These are phyloP conservation scores for Incumbomyces lentus DNA, from an alignment of 2,329 filamentous ascomycete genomes.

Conservation along the genomic window DNA sequence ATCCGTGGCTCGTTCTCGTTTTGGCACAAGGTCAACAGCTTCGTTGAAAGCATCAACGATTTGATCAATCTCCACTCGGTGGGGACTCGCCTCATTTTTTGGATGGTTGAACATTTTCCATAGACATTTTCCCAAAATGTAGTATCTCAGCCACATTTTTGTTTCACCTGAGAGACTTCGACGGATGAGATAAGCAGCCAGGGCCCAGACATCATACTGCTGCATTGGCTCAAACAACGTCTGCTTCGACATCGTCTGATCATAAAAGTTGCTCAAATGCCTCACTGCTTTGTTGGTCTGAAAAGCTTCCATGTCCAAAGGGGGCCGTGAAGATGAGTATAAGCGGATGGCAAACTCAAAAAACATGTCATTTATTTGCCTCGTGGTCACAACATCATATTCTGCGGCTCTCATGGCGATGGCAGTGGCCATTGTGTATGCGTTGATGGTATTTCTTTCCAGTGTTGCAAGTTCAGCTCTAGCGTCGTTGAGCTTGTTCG, in stretches of 20 bases:
- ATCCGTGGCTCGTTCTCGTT: slow-evolving; percentile 52
- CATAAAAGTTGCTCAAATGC: slow-evolving; percentile 47
- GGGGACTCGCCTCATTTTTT: slow-evolving; percentile 32
- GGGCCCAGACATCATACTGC: slow-evolving; percentile 54
- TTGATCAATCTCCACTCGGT: slow-evolving; percentile 29
- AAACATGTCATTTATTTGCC: slow-evolving; percentile 55
- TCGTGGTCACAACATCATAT: slow-evolving; percentile 41
- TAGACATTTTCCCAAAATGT: slow-evolving; percentile 59
- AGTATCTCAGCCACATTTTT: slow-evolving; percentile 56
- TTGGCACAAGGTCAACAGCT: slow-evolving; percentile 52
- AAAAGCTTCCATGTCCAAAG: slow-evolving; percentile 59
- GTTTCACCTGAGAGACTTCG: slow-evolving; percentile 49
- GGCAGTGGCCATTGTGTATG: slow-evolving; percentile 61
- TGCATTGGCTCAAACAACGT: slow-evolving; percentile 47
- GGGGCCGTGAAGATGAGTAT: slow-evolving; percentile 58
- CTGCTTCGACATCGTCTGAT: slow-evolving; percentile 44
- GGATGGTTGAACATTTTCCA: slow-evolving; percentile 55
- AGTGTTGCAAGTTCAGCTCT: slow-evolving; percentile 62
- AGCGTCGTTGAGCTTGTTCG: slow-evolving; percentile 83
- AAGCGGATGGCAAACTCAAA: slow-evolving; percentile 58
- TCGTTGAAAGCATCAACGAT: slow-evolving; percentile 49
- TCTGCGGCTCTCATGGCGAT: slow-evolving; percentile 49
- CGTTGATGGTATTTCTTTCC: slow-evolving; percentile 74
- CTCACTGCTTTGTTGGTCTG: slow-evolving; percentile 50
- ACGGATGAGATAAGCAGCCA: slow-evolving; percentile 51